A percentile compares a stretch with the other conserved stretches of the same genome.
Evolutionary conservation across 164 flowering plant species (phyloP).

Genomic region (Magnolia changhungtana): DNA sequence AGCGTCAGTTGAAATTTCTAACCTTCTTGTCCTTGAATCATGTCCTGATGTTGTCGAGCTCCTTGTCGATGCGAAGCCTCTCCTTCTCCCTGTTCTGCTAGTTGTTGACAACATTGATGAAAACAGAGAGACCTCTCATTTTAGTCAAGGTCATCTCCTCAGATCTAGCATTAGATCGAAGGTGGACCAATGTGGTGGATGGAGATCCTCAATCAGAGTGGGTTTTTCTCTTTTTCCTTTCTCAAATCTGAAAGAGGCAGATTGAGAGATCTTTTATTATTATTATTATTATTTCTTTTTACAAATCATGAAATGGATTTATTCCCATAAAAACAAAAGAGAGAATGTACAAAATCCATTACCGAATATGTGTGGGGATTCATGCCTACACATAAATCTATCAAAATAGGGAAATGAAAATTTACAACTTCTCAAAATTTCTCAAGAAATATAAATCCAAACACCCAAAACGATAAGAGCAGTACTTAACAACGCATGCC

Average conservation of each 20-base stretch:
- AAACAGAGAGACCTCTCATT: constrained; percentile 95
- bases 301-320: not conserved
- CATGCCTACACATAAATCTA: not conserved
- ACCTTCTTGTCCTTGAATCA: constrained; percentile 91
- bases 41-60: constrained; percentile 85
- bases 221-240: not conserved
- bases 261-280: constrained; percentile 4
- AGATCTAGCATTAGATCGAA: constrained; percentile 41
- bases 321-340: too few species aligned
- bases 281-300: too few species aligned
- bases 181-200: not conserved
- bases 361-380: not conserved
- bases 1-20: constrained; percentile 19
- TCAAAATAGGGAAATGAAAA: too few species aligned
- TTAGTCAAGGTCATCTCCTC: constrained; percentile 81
- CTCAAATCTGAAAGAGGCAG: constrained; percentile 12
- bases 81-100: constrained; percentile 90
- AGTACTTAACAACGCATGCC: constrained; percentile 63
- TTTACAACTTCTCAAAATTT: too few species aligned
- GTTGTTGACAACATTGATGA: constrained; percentile 88
- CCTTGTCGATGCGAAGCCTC: constrained; percentile 82
- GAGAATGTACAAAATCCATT: not conserved
- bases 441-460: constrained; percentile 59
- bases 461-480: constrained; percentile 70
- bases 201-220: constrained; percentile 7